These are phyloP conservation scores for Lactarius akahatsu DNA, from an alignment of 768 basidiomycete genomes.

Conservation along the genomic window DNA sequence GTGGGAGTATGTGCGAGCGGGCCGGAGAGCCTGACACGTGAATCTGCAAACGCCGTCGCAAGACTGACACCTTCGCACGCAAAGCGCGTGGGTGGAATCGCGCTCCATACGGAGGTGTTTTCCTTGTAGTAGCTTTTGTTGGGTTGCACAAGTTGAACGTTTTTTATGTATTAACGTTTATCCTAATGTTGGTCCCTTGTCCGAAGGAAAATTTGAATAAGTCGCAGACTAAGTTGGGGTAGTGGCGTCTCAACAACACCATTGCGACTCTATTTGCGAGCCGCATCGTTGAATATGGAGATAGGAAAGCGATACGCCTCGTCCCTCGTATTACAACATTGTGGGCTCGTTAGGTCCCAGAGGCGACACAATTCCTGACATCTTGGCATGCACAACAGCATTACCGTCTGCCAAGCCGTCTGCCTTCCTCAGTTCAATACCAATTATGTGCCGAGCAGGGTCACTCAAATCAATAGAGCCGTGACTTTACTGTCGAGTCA, in stretches of 20 bases:
- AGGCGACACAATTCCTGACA: background rate
- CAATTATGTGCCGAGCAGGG: background rate
- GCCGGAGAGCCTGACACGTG: conserved; percentile 65
- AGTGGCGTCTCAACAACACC: background rate
- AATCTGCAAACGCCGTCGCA: conserved; percentile 79
- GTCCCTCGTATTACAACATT: background rate
- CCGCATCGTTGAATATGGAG: background rate
- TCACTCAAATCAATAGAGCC: no score
- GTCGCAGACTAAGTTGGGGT: no score
- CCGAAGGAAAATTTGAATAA: background rate
- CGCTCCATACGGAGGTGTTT: conserved; percentile 77
- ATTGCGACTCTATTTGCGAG: background rate
- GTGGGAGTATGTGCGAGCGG: conserved; percentile 81
- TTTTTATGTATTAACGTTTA: background rate
- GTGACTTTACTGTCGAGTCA: background rate
- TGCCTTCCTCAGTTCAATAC: background rate
- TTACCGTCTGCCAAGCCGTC: no score
- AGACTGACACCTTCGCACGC: conserved; percentile 45
- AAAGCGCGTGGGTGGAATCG: conserved; percentile 58
- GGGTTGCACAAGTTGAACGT: background rate
- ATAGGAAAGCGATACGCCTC: background rate
- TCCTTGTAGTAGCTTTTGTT: conserved; percentile 36
- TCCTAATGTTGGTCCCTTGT: background rate
- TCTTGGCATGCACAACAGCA: background rate
- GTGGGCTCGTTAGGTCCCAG: background rate